Percentiles rank a stretch among this genome's conserved stretches.
These are phyloP conservation scores for Neocucurbitaria cava DNA, from an alignment of 2,329 filamentous ascomycete species.

Conservation along the genomic window DNA sequence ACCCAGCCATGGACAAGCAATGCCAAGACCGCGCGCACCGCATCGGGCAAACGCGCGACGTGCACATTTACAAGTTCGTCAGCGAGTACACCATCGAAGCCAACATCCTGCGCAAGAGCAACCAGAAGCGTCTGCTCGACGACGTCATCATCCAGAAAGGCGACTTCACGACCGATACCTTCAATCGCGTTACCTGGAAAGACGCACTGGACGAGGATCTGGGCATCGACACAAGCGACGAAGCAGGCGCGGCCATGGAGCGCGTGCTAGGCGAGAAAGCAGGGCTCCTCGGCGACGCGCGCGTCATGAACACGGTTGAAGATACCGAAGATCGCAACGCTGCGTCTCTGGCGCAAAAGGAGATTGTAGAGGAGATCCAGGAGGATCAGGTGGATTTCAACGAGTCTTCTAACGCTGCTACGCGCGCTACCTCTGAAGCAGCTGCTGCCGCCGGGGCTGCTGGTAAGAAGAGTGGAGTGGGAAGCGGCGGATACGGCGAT, in stretches of 20 bases:
- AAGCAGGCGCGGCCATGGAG: conserved; percentile 84
- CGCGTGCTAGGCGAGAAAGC: conserved; percentile 75
- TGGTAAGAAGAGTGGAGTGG: not conserved
- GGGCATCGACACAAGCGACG: conserved; percentile 58
- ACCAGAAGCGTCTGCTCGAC: conserved; percentile 96
- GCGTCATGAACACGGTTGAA: conserved; percentile 86
- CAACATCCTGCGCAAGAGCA: conserved; percentile 95
- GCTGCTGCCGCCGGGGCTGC: conserved; percentile 16
- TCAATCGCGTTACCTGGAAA: conserved; percentile 75
- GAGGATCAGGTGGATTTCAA: conserved; percentile 54
- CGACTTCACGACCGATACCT: conserved; percentile 96
- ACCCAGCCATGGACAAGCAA: conserved; percentile 99
- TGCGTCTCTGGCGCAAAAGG: conserved; percentile 85
- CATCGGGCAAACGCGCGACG: conserved; percentile 95
- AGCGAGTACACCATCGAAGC: conserved; percentile 83
- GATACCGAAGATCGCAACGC: conserved; percentile 91
- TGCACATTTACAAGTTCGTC: conserved; percentile 85
- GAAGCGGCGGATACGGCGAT: conserved; percentile 17
- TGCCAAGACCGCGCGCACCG: conserved; percentile 97
- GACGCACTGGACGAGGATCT: conserved; percentile 67
- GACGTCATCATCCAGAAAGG: conserved; percentile 99
- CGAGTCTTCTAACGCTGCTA: conserved; percentile 37
- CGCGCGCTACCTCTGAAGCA: conserved; percentile 31
- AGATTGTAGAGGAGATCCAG: conserved; percentile 69
- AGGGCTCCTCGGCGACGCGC: conserved; percentile 63